Evolutionary conservation across 2,329 filamentous ascomycete species (phyloP), one percentile per base, ranked within the genome.

Genomic region (Chalara sp.): DNA sequence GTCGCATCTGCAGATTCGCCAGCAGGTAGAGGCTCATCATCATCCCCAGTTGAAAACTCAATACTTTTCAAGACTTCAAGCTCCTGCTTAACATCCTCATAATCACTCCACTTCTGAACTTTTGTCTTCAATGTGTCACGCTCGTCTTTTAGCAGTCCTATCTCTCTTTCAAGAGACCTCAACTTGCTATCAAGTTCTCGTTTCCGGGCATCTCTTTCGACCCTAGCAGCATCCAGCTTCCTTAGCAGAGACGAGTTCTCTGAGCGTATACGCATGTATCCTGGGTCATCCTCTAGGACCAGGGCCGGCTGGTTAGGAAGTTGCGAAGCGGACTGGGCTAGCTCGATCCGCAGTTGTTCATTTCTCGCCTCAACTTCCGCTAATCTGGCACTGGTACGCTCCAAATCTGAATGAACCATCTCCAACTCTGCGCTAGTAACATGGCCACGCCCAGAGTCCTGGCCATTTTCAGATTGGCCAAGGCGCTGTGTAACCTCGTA

Each of bases 41-140:
- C 90, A 55, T 92, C 87, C 6, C 89, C 91, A 0, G 89, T 92
- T 2, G 92, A 88, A 62, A 99, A 96, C 66, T 99, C 93, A 61
- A 99, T 96, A 59, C 92, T 95, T 79, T 96, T 96, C 54, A 99
- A 80, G 54, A 97, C 91, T 63, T 97, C 92, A 3, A 99, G 77
- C 68, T 99, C 95, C 57, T 95, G 88, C 70, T 93, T 96, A 45
- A 99, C 82, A 53, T 97, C 92, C 33, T 97, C 91, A 66, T 99
- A 99, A 67, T 99, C 93, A 58, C 82, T 82, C 83, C 89, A 95
- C 65, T 87, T 95, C 56, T 89, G 83, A 4, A 97, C 80, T 70
- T 93, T 96, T 37, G 76, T 73, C 63, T 86, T 88, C 50, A 97
- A 73, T 30, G 78, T 75, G 53, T 96, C 90, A 56, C 88, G 84